Base-by-base conservation (phyloP, 2,329 filamentous ascomycete species). In the Pyrenochaeta sp. region DNA sequence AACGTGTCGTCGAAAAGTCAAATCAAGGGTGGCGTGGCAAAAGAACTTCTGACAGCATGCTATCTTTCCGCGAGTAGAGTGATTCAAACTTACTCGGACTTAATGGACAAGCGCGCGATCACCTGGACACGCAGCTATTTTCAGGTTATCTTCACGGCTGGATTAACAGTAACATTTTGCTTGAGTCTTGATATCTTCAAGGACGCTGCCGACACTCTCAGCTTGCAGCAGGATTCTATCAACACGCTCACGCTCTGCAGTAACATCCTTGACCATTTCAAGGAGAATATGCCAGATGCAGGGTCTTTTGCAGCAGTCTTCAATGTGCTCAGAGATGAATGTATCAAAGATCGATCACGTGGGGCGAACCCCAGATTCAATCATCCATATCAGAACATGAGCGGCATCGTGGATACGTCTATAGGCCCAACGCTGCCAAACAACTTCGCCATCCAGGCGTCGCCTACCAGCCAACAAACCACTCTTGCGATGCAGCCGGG, bases 51-150 rank as follows among this genome's bases (percentile, higher is more conserved):
- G 6, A 49, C 10, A 11, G 26, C 46, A 7, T 76, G 69, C 15
- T 61, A 75, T 0, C 43, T 62, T 3, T 72, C 63, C 7, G 73
- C 75, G 0, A 59, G 62, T 0, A 58, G 63, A n/a, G 65, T 72
- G 0, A 76, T 78, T 4, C 46, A 67, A 2, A 47, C 68, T 0
- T 79, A 77, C 46, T 66, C 67, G 3, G 48, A 52, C 4, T 52
- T 78, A 11, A 72, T 65, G 23, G 53, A 68, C 3, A 58, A 60
- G 2, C 60, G 60, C 2, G 60, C 65, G 9, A 73, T 77, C 23
- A 76, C 72, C 0, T 75, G 72, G 40, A 77, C 76, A 0, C 60
- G 75, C n/a, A 76, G 72, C 31, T 79, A 79, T 46, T 78, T 79
- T 18, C 76, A 79, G 36, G 71, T 74, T 32, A 69, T 78, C 3